Conservation (phyloP, 495 filamentous ascomycete genomes). For the Trichoderma asperelloides region DNA sequence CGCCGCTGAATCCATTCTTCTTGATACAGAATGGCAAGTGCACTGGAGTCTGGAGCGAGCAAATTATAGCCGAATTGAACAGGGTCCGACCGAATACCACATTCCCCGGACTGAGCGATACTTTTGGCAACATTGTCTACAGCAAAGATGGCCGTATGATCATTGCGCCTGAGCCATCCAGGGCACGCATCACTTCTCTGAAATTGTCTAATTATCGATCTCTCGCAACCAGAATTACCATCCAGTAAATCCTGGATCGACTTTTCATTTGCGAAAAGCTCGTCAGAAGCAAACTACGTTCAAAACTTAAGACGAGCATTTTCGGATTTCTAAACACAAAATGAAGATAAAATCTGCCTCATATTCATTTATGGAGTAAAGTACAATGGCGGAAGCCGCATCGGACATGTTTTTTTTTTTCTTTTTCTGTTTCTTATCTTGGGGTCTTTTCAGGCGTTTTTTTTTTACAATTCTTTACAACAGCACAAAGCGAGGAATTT, state of each 20-base stretch:
- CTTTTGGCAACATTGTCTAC: constrained; percentile 41
- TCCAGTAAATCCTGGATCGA: constrained; percentile 16
- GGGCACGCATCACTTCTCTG: constrained; percentile 33
- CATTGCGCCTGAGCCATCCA: constrained; percentile 38
- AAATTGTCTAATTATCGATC: constrained; percentile 40
- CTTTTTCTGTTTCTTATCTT: neutral
- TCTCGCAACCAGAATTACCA: constrained; percentile 30
- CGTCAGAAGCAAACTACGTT: neutral
- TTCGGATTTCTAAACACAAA: neutral
- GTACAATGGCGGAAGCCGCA: neutral
- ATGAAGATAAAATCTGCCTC: neutral
- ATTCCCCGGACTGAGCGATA: constrained; percentile 50
- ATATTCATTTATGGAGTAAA: neutral
- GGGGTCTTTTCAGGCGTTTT: neutral
- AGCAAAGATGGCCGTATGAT: constrained; percentile 43
- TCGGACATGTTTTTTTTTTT: neutral
- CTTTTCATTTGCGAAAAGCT: neutral
- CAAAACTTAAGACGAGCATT: neutral
- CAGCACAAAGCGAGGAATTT: constrained; percentile 3
- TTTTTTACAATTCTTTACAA: neutral
- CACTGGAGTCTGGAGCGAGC: constrained; percentile 60
- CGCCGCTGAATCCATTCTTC: constrained; percentile 59
- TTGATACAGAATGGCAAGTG: constrained; percentile 46
- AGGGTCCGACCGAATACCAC: constrained; percentile 42
- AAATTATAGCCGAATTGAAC: constrained; percentile 48